Percentiles rank a stretch among this genome's conserved stretches.
phyloP scores from a whole-genome alignment of 202 grass and related monocot species.

The Zizania palustris region DNA sequence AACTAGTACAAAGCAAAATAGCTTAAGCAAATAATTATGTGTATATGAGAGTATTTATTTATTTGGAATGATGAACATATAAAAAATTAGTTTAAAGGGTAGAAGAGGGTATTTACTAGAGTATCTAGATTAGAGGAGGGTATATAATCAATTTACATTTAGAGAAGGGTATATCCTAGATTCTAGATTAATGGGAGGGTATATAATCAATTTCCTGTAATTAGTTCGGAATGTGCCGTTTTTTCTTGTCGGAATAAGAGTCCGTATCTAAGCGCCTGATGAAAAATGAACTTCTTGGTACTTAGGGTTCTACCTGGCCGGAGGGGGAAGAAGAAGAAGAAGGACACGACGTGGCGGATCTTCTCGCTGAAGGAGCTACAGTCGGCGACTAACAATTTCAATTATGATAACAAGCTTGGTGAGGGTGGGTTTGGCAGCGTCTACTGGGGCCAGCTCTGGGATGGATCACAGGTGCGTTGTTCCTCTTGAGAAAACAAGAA shows the following conservation, averaged over 20 bases:
- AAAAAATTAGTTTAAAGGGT: too few species aligned
- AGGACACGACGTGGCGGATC: conserved; percentile 56
- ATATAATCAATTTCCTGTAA: too few species aligned
- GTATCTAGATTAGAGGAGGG: too few species aligned
- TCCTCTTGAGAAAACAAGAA: conserved; percentile 30
- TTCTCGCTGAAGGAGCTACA: conserved; percentile 87
- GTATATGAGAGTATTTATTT: too few species aligned
- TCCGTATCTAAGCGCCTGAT: background rate
- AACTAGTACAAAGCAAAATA: too few species aligned
- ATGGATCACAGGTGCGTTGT: conserved; percentile 76
- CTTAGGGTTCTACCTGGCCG: conserved; percentile 42
- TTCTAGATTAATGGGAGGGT: too few species aligned
- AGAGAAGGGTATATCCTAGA: too few species aligned
- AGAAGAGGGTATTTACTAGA: too few species aligned
- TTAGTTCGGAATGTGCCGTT: background rate
- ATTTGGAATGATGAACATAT: too few species aligned
- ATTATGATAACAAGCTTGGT: conserved; percentile 90
- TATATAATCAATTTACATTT: too few species aligned
- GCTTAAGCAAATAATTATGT: too few species aligned
- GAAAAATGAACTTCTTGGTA: background rate
- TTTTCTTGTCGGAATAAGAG: background rate
- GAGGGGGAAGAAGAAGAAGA: conserved; percentile 61
- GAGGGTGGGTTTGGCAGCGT: conserved; percentile 83
- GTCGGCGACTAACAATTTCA: conserved; percentile 81
- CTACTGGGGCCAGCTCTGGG: conserved; percentile 95